Percentiles rank a stretch among this genome's conserved stretches.
Evolutionary conservation across 208 protist species (phyloP).

Genomic region (Crithidia fasciculata): DNA sequence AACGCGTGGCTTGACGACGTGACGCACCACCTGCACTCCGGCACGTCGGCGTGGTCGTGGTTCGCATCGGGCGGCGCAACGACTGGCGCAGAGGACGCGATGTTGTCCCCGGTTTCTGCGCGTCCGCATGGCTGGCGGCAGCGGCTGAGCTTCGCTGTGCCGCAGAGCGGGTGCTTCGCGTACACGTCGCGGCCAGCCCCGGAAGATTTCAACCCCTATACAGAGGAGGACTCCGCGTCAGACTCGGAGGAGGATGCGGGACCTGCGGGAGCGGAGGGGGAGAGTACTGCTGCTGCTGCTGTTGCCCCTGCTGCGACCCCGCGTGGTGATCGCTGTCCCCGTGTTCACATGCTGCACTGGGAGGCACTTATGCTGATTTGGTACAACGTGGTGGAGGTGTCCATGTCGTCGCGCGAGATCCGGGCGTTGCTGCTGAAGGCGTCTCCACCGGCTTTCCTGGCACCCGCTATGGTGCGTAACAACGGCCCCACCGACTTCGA

Average conservation of each 20-base stretch:
- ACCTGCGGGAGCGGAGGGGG: neutral
- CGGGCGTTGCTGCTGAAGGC: constrained; percentile 43
- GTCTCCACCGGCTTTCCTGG: constrained; percentile 34
- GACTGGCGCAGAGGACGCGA: neutral
- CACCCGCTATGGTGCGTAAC: constrained; percentile 26
- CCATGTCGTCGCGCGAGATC: constrained; percentile 39
- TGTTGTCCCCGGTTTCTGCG: too few species aligned
- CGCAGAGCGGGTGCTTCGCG: constrained; percentile 20
- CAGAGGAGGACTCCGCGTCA: constrained; percentile 2
- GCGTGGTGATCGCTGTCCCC: neutral
- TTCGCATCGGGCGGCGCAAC: neutral
- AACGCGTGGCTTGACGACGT: constrained; percentile 33
- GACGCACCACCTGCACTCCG: constrained; percentile 15
- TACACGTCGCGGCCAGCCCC: constrained; percentile 10
- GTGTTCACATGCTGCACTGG: constrained; percentile 25
- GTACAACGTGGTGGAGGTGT: constrained; percentile 34
- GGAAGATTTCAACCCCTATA: constrained; percentile 21
- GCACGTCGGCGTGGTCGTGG: constrained; percentile 21
- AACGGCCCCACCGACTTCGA: constrained; percentile 34
- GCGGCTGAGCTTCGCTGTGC: constrained; percentile 18
- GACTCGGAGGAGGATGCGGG: constrained; percentile 12
- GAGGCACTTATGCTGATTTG: constrained; percentile 44
- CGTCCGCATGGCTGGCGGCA: neutral
- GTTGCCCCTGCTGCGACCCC: neutral
- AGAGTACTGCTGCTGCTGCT: neutral